phyloP scores from a whole-genome alignment of 129 eudicot genomes.

The Escallonia rubra region DNA sequence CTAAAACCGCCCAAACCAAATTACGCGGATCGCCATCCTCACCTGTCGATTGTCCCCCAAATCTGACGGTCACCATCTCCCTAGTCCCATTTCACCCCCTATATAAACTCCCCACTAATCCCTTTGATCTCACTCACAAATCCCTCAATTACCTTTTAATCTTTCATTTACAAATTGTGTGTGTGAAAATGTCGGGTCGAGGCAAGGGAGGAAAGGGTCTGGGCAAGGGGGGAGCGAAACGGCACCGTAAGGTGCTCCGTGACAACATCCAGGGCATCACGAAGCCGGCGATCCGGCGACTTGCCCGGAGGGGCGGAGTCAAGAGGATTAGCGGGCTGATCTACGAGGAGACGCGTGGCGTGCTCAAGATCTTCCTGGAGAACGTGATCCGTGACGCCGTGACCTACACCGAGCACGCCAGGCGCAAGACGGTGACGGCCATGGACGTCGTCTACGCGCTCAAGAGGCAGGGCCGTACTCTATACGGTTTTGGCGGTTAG shows the following conservation, averaged over 20 bases:
- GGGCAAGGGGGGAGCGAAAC: constrained; percentile 3
- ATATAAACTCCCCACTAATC: too few relatives aligned
- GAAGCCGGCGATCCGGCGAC: constrained; percentile 1
- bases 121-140: too few relatives aligned
- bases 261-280: constrained; percentile 8
- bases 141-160: too few relatives aligned
- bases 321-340: constrained; percentile 8
- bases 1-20: too few relatives aligned
- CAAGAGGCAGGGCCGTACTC: constrained; percentile 10
- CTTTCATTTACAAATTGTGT: too few relatives aligned
- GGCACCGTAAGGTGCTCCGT: constrained; percentile 4
- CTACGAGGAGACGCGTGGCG: constrained; percentile 6
- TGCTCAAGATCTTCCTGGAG: constrained; percentile 7
- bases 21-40: too few relatives aligned
- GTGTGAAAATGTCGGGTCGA: not conserved
- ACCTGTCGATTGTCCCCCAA: too few relatives aligned
- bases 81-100: too few relatives aligned
- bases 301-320: constrained; percentile 1
- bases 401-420: constrained; percentile 5
- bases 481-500: constrained; percentile 7
- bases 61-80: too few relatives aligned
- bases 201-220: constrained; percentile 4
- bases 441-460: constrained; percentile 10
- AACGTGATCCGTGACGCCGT: constrained; percentile 6
- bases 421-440: constrained; percentile 4